phyloP scores from a whole-genome alignment of 2,329 filamentous ascomycete genomes.

The Penicillium griseofulvum region DNA sequence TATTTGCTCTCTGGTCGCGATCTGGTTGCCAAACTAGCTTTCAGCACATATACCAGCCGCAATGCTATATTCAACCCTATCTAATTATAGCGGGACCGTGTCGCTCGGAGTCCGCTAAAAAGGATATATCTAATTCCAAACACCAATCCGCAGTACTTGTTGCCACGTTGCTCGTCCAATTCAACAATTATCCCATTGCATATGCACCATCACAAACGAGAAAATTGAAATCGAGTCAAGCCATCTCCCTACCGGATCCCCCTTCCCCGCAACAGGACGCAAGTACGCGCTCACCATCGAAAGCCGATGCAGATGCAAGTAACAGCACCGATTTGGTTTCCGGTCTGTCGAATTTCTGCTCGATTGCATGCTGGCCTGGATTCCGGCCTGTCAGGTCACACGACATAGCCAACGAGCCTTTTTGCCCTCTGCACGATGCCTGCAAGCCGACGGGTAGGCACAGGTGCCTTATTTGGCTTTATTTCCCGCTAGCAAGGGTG shows the following conservation, averaged over 20 bases:
- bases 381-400: not conserved
- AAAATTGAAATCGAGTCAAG: not conserved
- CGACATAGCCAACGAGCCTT: not conserved
- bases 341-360: not conserved
- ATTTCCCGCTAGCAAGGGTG: not conserved
- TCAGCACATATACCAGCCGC: not conserved
- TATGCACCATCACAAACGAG: not conserved
- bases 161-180: not conserved
- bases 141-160: not conserved
- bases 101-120: not conserved
- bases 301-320: not conserved
- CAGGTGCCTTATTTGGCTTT: slow-evolving; percentile 1
- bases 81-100: not conserved
- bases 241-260: not conserved
- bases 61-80: not conserved
- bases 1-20: not conserved
- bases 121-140: not conserved
- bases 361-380: slow-evolving; percentile 1
- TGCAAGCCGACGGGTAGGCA: not conserved
- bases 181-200: not conserved
- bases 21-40: not conserved
- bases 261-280: not conserved
- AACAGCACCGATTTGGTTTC: not conserved
- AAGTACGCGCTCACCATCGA: not conserved
- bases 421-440: not conserved